phyloP scores from a whole-genome alignment of 139 green algal genomes.

The Pedinophyceae sp. region DNA sequence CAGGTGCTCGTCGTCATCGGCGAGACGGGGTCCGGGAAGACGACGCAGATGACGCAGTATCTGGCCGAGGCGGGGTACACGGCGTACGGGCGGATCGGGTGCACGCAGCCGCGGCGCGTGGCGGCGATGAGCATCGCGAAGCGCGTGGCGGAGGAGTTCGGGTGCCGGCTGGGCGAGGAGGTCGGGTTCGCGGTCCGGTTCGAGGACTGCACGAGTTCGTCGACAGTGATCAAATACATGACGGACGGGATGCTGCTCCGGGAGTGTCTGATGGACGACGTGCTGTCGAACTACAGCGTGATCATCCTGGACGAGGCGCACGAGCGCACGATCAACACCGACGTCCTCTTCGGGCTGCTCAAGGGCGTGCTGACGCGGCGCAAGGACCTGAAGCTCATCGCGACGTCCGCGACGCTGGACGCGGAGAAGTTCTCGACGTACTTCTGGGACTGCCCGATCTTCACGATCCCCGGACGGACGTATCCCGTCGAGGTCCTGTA shows the following conservation, averaged over 20 bases:
- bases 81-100: conserved; percentile 57
- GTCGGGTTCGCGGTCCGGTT: conserved; percentile 97
- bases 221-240: conserved; percentile 96
- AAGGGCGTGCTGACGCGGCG: conserved; percentile 44
- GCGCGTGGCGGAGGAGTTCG: conserved; percentile 86
- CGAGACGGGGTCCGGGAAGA: conserved; percentile 93
- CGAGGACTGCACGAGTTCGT: conserved; percentile 74
- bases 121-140: conserved; percentile 92
- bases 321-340: conserved; percentile 92
- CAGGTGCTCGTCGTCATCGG: conserved; percentile 71
- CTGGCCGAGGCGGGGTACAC: conserved; percentile 75
- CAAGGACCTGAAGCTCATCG: conserved; percentile 49
- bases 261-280: conserved; percentile 75
- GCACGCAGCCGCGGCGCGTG: conserved; percentile 88
- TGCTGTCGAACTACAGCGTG: conserved; percentile 54
- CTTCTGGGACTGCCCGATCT: conserved; percentile 86
- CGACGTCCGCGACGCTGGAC: conserved; percentile 86
- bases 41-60: conserved; percentile 98
- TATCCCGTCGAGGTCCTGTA: conserved; percentile 73
- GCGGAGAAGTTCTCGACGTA: conserved; percentile 90
- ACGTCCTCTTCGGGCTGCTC: conserved; percentile 96
- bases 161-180: conserved; percentile 65
- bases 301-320: conserved; percentile 96
- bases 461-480: conserved; percentile 70
- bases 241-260: conserved; percentile 93